Percentiles rank a stretch among this genome's conserved stretches.
phyloP scores from a whole-genome alignment of 257 asterid species.

The Echites panduratus region DNA sequence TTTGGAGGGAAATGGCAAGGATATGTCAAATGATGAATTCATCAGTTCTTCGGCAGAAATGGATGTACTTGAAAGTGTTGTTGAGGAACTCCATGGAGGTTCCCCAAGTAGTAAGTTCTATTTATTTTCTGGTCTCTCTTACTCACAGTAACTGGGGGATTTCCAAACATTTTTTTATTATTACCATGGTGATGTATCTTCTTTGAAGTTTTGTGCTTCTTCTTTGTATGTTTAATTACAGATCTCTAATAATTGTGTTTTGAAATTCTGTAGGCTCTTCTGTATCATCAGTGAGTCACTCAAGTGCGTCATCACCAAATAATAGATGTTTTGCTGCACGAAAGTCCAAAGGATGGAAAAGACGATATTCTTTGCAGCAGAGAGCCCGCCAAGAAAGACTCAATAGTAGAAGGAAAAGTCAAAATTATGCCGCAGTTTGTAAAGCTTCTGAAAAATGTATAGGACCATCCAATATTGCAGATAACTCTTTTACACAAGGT shows the following conservation, averaged over 20 bases:
- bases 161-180: neutral
- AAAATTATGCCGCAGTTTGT: slow-evolving; percentile 23
- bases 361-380: slow-evolving; percentile 55
- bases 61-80: slow-evolving; percentile 72
- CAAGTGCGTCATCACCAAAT: slow-evolving; percentile 41
- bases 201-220: neutral
- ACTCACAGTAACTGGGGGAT: slow-evolving; percentile 1
- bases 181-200: neutral
- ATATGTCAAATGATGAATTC: slow-evolving; percentile 47
- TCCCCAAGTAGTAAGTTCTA: slow-evolving; percentile 28
- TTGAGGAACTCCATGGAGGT: slow-evolving; percentile 30
- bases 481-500: slow-evolving; percentile 32
- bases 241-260: slow-evolving; percentile 1
- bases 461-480: slow-evolving; percentile 15
- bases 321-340: slow-evolving; percentile 56
- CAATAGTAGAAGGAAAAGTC: slow-evolving; percentile 57
- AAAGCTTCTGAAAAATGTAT: slow-evolving; percentile 45
- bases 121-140: neutral
- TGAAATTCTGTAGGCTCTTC: slow-evolving; percentile 48
- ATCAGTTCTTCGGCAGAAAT: slow-evolving; percentile 61
- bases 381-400: slow-evolving; percentile 69
- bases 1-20: slow-evolving; percentile 58
- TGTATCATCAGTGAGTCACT: slow-evolving; percentile 31
- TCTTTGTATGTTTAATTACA: neutral
- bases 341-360: slow-evolving; percentile 77